Conservation (phyloP, 306 rosid genomes). For the Leucaena leucocephala region DNA sequence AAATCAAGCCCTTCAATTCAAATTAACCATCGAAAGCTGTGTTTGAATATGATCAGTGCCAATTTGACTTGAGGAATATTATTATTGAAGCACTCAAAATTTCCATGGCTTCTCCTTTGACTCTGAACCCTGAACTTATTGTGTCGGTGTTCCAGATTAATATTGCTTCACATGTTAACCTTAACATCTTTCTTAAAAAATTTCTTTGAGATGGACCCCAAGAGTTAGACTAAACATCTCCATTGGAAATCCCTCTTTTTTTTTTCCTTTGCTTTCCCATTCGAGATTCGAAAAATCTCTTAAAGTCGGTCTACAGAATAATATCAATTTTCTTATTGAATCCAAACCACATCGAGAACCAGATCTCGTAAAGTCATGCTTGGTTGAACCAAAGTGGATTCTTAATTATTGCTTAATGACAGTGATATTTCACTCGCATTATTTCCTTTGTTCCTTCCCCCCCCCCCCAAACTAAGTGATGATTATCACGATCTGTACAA, state of each 20-base stretch:
- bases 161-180: conserved; percentile 13
- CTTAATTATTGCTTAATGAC: conserved; percentile 16
- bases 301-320: neutral
- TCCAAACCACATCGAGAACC: conserved; percentile 17
- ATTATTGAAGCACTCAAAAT: conserved; percentile 18
- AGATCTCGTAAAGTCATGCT: conserved; percentile 24
- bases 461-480: too few species aligned
- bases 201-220: conserved; percentile 14
- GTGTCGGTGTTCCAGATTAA: conserved; percentile 25
- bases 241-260: conserved; percentile 9
- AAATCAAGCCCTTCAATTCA: neutral
- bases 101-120: conserved; percentile 24
- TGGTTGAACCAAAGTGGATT: neutral
- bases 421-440: conserved; percentile 23
- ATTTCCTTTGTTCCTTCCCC: neutral
- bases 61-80: conserved; percentile 44
- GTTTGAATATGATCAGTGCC: conserved; percentile 40
- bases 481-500: too few species aligned
- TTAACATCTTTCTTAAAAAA: neutral
- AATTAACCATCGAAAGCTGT: conserved; percentile 36
- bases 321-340: neutral
- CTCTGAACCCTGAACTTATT: conserved; percentile 25
- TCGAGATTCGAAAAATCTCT: conserved; percentile 34
- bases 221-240: conserved; percentile 7
- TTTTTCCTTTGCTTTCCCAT: conserved; percentile 22